A percentile compares a stretch with the other conserved stretches of the same genome.
Evolutionary conservation across 805 yeast genomes (phyloP).

Genomic region (Suhomyces pyralidae): DNA sequence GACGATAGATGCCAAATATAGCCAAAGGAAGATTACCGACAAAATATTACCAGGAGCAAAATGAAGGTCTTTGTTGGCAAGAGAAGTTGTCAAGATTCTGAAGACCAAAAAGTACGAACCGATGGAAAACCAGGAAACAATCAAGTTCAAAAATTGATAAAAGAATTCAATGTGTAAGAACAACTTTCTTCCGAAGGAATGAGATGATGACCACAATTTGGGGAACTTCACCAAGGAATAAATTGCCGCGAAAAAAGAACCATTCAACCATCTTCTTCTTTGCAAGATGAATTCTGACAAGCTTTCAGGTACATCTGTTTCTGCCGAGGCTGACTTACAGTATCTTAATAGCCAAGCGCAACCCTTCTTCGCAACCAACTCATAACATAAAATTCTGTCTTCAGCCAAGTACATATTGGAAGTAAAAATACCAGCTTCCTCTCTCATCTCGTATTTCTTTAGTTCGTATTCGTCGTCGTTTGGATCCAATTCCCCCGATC

Average conservation of each 20-base stretch:
- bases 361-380: slow-evolving; percentile 55
- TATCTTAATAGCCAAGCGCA: slow-evolving; percentile 62
- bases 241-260: slow-evolving; percentile 65
- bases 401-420: slow-evolving; percentile 71
- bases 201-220: slow-evolving; percentile 53
- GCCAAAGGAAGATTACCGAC: slow-evolving; percentile 52
- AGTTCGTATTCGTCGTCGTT: slow-evolving; percentile 48
- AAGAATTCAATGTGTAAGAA: slow-evolving; percentile 53
- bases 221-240: slow-evolving; percentile 55
- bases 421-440: slow-evolving; percentile 55
- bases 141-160: slow-evolving; percentile 52
- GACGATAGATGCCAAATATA: slow-evolving; percentile 54
- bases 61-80: slow-evolving; percentile 33
- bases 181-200: slow-evolving; percentile 48
- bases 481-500: slow-evolving; percentile 57
- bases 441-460: slow-evolving; percentile 34
- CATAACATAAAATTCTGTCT: slow-evolving; percentile 65
- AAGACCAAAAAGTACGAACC: slow-evolving; percentile 64
- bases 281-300: slow-evolving; percentile 62
- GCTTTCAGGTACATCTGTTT: slow-evolving; percentile 65
- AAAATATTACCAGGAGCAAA: slow-evolving; percentile 47
- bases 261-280: slow-evolving; percentile 68
- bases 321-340: slow-evolving; percentile 62
- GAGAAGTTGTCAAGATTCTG: slow-evolving; percentile 56
- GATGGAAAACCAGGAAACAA: slow-evolving; percentile 62